Base-by-base conservation (phyloP, 2,329 filamentous ascomycete genomes). In the Aspergillus neoniger region DNA sequence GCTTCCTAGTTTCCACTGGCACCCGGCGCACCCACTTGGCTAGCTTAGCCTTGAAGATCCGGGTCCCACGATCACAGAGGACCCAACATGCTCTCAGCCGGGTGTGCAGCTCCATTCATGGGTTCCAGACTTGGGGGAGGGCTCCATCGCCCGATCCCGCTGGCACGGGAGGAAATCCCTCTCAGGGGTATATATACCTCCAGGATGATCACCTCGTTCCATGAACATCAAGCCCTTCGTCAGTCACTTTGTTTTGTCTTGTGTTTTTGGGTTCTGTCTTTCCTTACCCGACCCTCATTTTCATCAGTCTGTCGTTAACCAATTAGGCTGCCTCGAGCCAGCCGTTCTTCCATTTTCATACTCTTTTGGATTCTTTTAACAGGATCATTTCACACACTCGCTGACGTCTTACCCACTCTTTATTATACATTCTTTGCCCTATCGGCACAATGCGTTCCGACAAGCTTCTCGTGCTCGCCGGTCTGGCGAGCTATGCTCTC, bases 101-200 rank as follows among this genome's bases (percentile, higher is more conserved):
- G 60, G 53, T 47, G 53, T 23, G 57, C 58, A 43, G 55, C 44
- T 53, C 61, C 61, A 63, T 57, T 55, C 47, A 59, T 60, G 60
- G 57, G 60, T 60, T 44, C 54, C 63, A 57, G 63, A 57, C 53
- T 60, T 57, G 61, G 57, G 60, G 53, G 60, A 53, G 49, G 59
- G 60, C 51, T 63, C 57, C 60, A 61, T 63, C 54, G 55, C 58
- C 52, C 52, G 39, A 51, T 44, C 32, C 44, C 58, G 61, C 57
- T 50, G 58, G 57, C 56, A 55, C 48, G 57, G 55, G 53, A 52
- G 57, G 17, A 62, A 59, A 61, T 57, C 48, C 52, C 44, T 23
- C 62, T 67, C 67, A 73, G 73, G 72, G 72, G 68, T 75, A 73
- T 75, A 75, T 75, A 75, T 72, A 70, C 62, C 67, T 64, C 44